Conservation (phyloP, 441 rosid genomes). For the Brassica balearica region DNA sequence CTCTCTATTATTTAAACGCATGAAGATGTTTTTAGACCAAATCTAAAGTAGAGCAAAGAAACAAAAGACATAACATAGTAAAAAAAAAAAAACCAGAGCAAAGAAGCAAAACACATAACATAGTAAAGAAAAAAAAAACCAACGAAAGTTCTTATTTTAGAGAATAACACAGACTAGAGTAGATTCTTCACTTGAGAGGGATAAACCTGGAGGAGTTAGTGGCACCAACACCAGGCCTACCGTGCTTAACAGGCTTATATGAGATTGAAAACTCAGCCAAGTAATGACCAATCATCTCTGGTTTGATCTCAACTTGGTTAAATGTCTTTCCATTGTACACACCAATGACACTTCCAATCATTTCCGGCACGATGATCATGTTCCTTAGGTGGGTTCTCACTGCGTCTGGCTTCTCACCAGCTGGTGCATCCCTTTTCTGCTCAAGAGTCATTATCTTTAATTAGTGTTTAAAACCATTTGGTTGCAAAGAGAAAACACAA, state of each 20-base stretch:
- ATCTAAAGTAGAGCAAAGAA: neutral
- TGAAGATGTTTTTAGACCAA: neutral
- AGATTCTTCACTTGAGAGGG: conserved; percentile 57
- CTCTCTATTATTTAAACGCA: neutral
- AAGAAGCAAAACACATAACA: neutral
- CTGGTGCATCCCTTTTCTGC: conserved; percentile 58
- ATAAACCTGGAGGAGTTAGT: conserved; percentile 68
- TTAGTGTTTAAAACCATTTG: neutral
- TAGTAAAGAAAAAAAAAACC: neutral
- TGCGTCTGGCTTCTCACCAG: conserved; percentile 61
- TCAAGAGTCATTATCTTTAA: neutral
- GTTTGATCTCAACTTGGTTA: conserved; percentile 64
- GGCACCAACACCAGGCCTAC: conserved; percentile 71
- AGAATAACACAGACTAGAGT: neutral
- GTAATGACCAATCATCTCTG: conserved; percentile 63
- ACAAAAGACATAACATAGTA: neutral
- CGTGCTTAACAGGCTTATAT: conserved; percentile 67
- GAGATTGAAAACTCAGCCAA: conserved; percentile 62
- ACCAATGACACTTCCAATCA: conserved; percentile 60
- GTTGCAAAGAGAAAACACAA: neutral
- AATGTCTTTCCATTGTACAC: conserved; percentile 67
- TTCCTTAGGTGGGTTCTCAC: conserved; percentile 58
- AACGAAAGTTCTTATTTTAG: neutral
- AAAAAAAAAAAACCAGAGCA: neutral
- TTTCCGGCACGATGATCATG: conserved; percentile 63